A percentile compares a stretch with the other conserved stretches of the same genome.
Evolutionary conservation across 352 stramenopile genomes (phyloP).

Genomic region (Globisporangium recalcitrans): DNA sequence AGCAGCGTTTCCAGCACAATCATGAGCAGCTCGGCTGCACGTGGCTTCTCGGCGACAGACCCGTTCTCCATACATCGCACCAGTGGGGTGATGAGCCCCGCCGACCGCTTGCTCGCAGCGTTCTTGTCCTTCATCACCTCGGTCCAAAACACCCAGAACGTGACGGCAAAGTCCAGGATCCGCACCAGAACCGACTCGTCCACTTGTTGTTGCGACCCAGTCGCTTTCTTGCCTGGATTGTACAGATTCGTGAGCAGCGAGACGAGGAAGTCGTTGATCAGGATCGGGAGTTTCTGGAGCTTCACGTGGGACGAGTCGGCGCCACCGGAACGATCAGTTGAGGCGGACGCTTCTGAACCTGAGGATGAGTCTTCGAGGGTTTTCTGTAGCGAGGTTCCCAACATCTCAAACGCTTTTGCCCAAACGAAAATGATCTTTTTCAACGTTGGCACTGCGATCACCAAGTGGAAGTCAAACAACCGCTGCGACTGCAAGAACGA

Average conservation of each 20-base stretch:
- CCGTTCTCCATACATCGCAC: conserved; percentile 49
- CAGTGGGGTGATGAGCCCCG: conserved; percentile 42
- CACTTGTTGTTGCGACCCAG: conserved; percentile 14
- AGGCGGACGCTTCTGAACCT: conserved; percentile 20
- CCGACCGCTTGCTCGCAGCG: conserved; percentile 50
- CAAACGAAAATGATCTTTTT: conserved; percentile 76
- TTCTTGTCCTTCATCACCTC: conserved; percentile 42
- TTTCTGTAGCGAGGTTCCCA: conserved; percentile 31
- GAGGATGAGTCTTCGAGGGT: conserved; percentile 15
- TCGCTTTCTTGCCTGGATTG: conserved; percentile 13
- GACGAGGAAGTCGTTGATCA: conserved; percentile 75
- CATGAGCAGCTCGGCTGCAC: conserved; percentile 67
- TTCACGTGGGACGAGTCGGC: conserved; percentile 24
- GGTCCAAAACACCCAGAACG: conserved; percentile 72
- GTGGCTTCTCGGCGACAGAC: conserved; percentile 47
- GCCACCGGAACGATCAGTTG: background rate
- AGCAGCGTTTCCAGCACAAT: conserved; percentile 50
- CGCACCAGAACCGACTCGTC: conserved; percentile 55
- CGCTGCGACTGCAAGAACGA: conserved; percentile 64
- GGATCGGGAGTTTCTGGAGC: conserved; percentile 57
- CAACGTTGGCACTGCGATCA: conserved; percentile 49
- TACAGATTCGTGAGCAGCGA: conserved; percentile 48
- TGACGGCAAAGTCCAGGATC: conserved; percentile 65
- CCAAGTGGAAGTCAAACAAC: conserved; percentile 51
- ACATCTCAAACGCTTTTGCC: conserved; percentile 65